Evolutionary conservation across 2,329 filamentous ascomycete species (phyloP).

Genomic region (Cladobotryum protrusum): DNA sequence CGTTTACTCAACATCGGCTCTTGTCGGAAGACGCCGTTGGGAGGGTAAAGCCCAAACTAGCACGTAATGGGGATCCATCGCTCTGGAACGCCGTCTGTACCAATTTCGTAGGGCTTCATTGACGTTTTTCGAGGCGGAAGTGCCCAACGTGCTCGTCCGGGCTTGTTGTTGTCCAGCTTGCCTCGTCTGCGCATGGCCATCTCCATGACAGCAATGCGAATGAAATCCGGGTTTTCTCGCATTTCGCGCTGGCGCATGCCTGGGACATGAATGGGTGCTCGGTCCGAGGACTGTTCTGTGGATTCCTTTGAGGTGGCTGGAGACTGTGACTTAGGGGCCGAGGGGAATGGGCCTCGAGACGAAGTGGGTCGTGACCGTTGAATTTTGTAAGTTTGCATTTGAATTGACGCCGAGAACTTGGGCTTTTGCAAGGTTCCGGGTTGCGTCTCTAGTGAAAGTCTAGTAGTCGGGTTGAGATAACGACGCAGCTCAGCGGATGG

Average conservation of each 20-base stretch:
- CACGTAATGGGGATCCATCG: constrained; percentile 46
- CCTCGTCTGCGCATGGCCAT: constrained; percentile 64
- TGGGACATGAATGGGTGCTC: constrained; percentile 23
- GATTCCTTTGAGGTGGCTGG: constrained; percentile 25
- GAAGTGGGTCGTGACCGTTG: constrained; percentile 40
- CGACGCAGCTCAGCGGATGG: constrained; percentile 60
- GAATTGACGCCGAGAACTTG: constrained; percentile 59
- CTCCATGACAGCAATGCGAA: constrained; percentile 64
- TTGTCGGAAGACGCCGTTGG: neutral
- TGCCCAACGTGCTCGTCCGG: constrained; percentile 62
- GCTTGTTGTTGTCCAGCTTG: constrained; percentile 59
- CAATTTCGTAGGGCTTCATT: constrained; percentile 49
- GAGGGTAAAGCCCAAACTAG: constrained; percentile 12
- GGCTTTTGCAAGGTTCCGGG: constrained; percentile 22
- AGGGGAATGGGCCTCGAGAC: constrained; percentile 27
- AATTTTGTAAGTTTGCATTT: constrained; percentile 66
- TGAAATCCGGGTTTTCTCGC: constrained; percentile 65
- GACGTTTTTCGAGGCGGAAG: constrained; percentile 57
- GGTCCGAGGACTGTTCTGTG: constrained; percentile 15
- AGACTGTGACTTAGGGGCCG: constrained; percentile 25
- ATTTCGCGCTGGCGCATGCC: constrained; percentile 58
- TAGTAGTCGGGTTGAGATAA: constrained; percentile 59
- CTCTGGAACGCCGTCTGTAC: constrained; percentile 51
- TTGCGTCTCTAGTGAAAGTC: constrained; percentile 25
- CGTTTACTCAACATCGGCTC: no score